Conservation (phyloP, 2,329 filamentous ascomycete species). For the Neopestalotiopsis sp. region DNA sequence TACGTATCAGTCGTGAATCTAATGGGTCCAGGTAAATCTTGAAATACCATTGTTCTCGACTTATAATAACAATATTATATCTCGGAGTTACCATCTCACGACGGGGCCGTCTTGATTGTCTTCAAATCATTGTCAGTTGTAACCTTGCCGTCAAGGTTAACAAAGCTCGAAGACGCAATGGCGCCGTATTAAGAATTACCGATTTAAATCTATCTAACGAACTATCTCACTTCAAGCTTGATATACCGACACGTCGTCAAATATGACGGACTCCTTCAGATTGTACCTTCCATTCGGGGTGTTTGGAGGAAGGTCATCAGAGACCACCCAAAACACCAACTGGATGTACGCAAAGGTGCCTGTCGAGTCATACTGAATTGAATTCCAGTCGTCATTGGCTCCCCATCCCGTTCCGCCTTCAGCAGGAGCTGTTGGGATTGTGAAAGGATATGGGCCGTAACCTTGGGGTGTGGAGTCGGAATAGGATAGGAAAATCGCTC, state of each 20-base stretch:
- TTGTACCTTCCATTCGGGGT: neutral
- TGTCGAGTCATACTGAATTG: constrained; percentile 3
- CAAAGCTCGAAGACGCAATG: neutral
- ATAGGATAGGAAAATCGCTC: neutral
- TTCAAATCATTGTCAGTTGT: too few relatives aligned
- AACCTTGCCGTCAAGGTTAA: too few relatives aligned
- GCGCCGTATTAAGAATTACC: neutral
- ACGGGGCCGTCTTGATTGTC: too few relatives aligned
- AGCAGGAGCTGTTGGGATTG: neutral
- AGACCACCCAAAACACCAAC: constrained; percentile 8
- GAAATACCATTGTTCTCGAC: too few relatives aligned
- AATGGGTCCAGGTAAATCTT: too few relatives aligned
- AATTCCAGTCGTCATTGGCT: neutral
- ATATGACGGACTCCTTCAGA: neutral
- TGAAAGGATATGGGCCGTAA: constrained; percentile 5
- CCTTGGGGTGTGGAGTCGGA: neutral
- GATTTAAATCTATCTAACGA: neutral
- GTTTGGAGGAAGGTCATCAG: neutral
- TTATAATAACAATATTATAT: too few relatives aligned
- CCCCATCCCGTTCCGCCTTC: neutral
- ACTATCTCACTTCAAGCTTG: neutral
- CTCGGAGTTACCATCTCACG: too few relatives aligned
- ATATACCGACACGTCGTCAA: neutral
- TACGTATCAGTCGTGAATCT: too few relatives aligned
- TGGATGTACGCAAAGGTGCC: neutral